phyloP scores from a whole-genome alignment of 208 protist genomes.

The Wallacemonas collosoma region DNA sequence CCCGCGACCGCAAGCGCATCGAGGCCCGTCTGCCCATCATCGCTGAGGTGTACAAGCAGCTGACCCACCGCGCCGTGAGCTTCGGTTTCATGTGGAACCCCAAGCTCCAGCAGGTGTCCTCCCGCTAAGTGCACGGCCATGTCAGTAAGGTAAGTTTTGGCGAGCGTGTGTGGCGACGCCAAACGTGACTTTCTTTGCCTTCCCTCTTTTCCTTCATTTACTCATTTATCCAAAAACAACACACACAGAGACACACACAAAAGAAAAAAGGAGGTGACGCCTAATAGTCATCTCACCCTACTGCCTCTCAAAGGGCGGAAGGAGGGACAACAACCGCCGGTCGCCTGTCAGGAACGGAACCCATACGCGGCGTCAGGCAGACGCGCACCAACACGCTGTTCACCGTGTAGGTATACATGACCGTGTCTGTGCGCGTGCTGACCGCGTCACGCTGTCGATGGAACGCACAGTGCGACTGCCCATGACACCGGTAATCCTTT shows the following conservation, averaged over 20 bases:
- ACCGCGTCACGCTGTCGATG: not conserved
- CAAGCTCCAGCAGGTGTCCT: slow-evolving; percentile 74
- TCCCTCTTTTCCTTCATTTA: slow-evolving; percentile 10
- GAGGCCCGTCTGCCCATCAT: slow-evolving; percentile 96
- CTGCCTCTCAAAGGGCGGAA: not conserved
- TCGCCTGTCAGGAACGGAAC: too few species aligned
- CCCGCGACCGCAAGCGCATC: slow-evolving; percentile 84
- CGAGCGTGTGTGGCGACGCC: not conserved
- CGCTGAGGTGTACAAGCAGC: slow-evolving; percentile 96
- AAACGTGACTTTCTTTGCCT: not conserved
- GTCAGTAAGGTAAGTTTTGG: not conserved
- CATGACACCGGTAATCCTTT: too few species aligned
- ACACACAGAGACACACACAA: slow-evolving; percentile 4
- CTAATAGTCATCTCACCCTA: not conserved
- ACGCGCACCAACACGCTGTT: too few species aligned
- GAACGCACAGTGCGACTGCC: too few species aligned
- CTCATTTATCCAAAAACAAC: slow-evolving; percentile 17
- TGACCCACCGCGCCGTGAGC: slow-evolving; percentile 95
- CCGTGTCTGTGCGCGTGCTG: not conserved
- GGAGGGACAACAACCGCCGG: too few species aligned
- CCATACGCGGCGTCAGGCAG: too few species aligned
- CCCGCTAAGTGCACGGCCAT: slow-evolving; percentile 27
- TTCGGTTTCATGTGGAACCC: slow-evolving; percentile 94
- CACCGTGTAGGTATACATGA: too few species aligned
- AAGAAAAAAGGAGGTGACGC: slow-evolving; percentile 10